Evolutionary conservation across 768 basidiomycete species (phyloP), one percentile per base, ranked within the genome.

Genomic region (Termitomyces sp.): DNA sequence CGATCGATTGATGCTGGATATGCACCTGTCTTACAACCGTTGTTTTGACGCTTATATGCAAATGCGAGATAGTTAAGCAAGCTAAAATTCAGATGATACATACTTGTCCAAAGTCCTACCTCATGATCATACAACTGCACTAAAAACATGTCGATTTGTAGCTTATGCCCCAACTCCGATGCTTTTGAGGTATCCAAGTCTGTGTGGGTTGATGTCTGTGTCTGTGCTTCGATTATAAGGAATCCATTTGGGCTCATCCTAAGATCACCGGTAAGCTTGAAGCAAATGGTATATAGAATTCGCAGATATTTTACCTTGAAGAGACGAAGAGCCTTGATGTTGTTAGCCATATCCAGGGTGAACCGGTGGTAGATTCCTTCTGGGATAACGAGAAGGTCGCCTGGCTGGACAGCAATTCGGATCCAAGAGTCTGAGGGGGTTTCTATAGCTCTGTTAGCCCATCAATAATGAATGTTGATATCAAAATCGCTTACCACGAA

Each of bases 291-390:
- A 43, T 27, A 47, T 7, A 53, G 24, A n/a, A n/a, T n/a, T 39
- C 2, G 43, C 7, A 20, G 3, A 46, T 20, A 24, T 60, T 72
- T 34, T 57, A 85, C 92, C 82, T 94, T 84, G 84, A 95, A 97
- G 53, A 97, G 76, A 8, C 94, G 80, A 69, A 94, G 76, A 0
- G 88, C 88, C 63, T 85, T 83, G 72, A 94, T 86, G 34, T 74
- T 73, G 70, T 97, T 83, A 50, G 67, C 72, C 60, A 84, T 80
- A 67, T 96, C 93, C 16, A 97, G 83, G 0, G 92, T 95, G 76
- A 97, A 98, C 41, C 94, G 88, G 73, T 98, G 95, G 70, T 94
- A 97, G 64, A 95, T 93, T 0, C 93, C 94, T 18, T 91, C 83
- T 1, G 95, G 95, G 42, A 98, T 71, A 53, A 97, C 85, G 53